A percentile compares a stretch with the other conserved stretches of the same genome.
Conservation (phyloP, 2,329 filamentous ascomycete genomes). For the Penicillium sp. region DNA sequence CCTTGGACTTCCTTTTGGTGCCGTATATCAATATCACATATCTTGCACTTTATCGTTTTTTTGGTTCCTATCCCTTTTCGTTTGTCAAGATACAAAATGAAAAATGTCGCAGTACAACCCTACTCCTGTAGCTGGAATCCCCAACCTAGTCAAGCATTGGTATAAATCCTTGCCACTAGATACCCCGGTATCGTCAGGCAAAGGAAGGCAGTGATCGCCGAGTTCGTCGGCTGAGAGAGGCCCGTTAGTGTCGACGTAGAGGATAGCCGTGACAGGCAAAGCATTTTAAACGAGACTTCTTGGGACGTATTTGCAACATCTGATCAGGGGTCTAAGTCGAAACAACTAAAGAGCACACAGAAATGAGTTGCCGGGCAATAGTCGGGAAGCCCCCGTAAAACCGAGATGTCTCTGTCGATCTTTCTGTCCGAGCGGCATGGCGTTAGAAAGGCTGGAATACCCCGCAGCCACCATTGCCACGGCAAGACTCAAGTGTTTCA, state of each 20-base stretch:
- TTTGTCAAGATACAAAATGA: constrained; percentile 24
- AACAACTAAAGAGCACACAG: constrained; percentile 10
- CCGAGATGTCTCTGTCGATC: constrained; percentile 19
- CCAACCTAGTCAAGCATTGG: constrained; percentile 40
- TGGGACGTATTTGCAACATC: constrained; percentile 16
- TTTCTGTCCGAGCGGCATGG: constrained; percentile 19
- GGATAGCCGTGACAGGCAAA: constrained; percentile 15
- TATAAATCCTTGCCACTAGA: constrained; percentile 51
- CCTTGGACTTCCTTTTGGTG: neutral
- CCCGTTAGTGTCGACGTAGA: constrained; percentile 25
- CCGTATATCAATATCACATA: neutral
- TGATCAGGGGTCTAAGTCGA: constrained; percentile 4
- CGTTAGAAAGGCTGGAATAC: constrained; percentile 17
- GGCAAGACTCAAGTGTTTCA: constrained; percentile 7
- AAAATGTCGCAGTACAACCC: constrained; percentile 27
- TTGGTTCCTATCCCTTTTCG: neutral
- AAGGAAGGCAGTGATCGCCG: constrained; percentile 56
- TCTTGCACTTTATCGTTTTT: neutral
- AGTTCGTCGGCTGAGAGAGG: constrained; percentile 46
- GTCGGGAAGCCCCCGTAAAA: constrained; percentile 8
- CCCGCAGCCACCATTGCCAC: constrained; percentile 15
- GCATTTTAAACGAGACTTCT: constrained; percentile 28
- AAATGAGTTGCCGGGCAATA: constrained; percentile 7
- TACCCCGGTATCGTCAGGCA: constrained; percentile 47
- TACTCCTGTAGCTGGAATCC: constrained; percentile 53